These are phyloP conservation scores for Mariannaea sp. DNA, from an alignment of 2,329 filamentous ascomycete species.

Conservation along the genomic window DNA sequence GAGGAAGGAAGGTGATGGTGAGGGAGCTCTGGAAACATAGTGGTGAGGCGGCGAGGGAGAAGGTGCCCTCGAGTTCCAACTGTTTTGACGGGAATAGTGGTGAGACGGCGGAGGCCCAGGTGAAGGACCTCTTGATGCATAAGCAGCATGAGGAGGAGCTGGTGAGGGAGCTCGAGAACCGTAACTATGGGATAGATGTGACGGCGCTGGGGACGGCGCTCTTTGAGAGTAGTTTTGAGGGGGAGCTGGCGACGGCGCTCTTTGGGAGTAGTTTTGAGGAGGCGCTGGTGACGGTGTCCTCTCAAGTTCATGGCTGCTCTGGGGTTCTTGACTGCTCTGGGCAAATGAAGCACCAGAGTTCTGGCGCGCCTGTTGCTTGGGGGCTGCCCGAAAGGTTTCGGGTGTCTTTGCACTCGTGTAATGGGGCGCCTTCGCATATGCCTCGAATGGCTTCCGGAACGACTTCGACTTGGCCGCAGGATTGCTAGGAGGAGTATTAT, in stretches of 20 bases:
- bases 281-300: slow-evolving; percentile 50
- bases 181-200: slow-evolving; percentile 38
- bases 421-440: slow-evolving; percentile 68
- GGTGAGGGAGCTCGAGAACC: slow-evolving; percentile 47
- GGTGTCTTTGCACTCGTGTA: slow-evolving; percentile 67
- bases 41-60: slow-evolving; percentile 36
- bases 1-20: slow-evolving; percentile 41
- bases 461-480: slow-evolving; percentile 64
- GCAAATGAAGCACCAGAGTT: slow-evolving; percentile 30
- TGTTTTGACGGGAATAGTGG: slow-evolving; percentile 27
- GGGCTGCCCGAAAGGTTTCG: slow-evolving; percentile 57
- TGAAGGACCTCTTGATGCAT: slow-evolving; percentile 40
- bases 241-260: slow-evolving; percentile 38
- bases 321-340: slow-evolving; percentile 38
- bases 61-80: slow-evolving; percentile 29
- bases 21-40: slow-evolving; percentile 42
- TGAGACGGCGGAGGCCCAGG: slow-evolving; percentile 31
- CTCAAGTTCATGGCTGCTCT: too few species aligned
- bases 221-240: slow-evolving; percentile 42
- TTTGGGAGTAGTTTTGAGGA: slow-evolving; percentile 37
- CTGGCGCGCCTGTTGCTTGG: slow-evolving; percentile 44
- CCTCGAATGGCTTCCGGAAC: slow-evolving; percentile 70
- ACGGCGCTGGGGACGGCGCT: slow-evolving; percentile 37
- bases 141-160: slow-evolving; percentile 37
- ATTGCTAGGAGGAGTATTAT: slow-evolving; percentile 55